Evolutionary conservation across 306 rosid species (phyloP).

Genomic region (Castanospermum australe): DNA sequence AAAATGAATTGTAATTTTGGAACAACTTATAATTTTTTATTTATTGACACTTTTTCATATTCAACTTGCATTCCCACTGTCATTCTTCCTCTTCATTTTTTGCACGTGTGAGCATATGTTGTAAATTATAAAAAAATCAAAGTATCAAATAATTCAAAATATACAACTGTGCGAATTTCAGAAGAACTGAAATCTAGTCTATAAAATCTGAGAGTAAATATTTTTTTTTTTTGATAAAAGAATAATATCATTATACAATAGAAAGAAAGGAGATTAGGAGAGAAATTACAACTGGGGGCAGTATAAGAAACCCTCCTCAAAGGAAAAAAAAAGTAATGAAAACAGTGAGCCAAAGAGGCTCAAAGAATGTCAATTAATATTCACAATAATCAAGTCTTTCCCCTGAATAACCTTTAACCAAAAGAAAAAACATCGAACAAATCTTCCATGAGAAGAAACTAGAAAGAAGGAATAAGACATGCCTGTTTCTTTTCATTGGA

Average conservation of each 20-base stretch:
- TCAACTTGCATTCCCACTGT: not conserved
- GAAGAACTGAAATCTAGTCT: not conserved
- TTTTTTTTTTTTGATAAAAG: no score
- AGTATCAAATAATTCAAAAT: not conserved
- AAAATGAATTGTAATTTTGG: not conserved
- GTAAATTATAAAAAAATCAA: not conserved
- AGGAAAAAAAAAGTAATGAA: not conserved
- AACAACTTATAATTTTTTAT: not conserved
- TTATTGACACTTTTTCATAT: not conserved
- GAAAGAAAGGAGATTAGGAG: not conserved
- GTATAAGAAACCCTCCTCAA: not conserved
- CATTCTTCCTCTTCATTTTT: not conserved
- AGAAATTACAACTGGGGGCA: not conserved
- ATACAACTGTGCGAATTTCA: not conserved
- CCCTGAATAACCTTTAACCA: not conserved
- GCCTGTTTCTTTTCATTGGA: slow-evolving; percentile 87
- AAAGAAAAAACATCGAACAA: not conserved
- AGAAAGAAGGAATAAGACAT: slow-evolving; percentile 35
- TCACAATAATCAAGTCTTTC: not conserved
- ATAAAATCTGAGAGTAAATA: not conserved
- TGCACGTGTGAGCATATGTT: not conserved
- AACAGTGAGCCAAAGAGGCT: not conserved
- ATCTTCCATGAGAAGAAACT: not conserved
- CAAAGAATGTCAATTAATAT: not conserved
- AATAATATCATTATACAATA: no score